These are phyloP conservation scores for Xylaria hypoxylon DNA, from an alignment of 2,329 filamentous ascomycete genomes.

Conservation along the genomic window DNA sequence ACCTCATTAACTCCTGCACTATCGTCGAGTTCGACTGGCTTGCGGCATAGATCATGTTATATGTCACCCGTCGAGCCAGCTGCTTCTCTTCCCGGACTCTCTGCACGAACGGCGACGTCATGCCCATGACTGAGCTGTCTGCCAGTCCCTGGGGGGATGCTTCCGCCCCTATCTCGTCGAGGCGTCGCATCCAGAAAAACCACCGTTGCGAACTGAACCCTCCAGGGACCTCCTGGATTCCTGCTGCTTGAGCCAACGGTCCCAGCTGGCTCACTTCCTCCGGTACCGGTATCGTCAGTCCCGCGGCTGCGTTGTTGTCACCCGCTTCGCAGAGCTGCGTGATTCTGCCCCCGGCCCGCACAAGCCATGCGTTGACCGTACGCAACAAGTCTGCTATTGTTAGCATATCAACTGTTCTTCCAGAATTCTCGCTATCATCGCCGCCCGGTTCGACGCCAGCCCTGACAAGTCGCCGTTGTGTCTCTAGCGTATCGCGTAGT, in stretches of 20 bases:
- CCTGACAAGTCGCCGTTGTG: constrained; percentile 37
- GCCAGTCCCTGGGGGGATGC: constrained; percentile 23
- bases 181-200: constrained; percentile 43
- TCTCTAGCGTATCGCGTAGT: constrained; percentile 41
- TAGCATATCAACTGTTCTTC: constrained; percentile 40
- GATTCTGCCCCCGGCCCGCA: constrained; percentile 39
- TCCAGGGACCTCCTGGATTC: constrained; percentile 29
- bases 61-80: constrained; percentile 37
- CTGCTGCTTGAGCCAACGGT: constrained; percentile 37
- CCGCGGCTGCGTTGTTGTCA: constrained; percentile 22
- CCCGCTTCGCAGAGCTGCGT: constrained; percentile 42
- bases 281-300: constrained; percentile 28
- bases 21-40: constrained; percentile 41
- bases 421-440: constrained; percentile 41
- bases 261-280: constrained; percentile 35
- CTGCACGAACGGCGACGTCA: constrained; percentile 37
- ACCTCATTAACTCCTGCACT: constrained; percentile 39
- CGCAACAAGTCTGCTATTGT: constrained; percentile 40
- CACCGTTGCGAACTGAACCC: constrained; percentile 42
- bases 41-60: constrained; percentile 41
- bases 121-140: constrained; percentile 24
- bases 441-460: constrained; percentile 38
- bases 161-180: constrained; percentile 42
- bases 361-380: constrained; percentile 38
- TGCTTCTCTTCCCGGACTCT: constrained; percentile 38